Percentiles rank a stretch among this genome's conserved stretches.
phyloP scores from a whole-genome alignment of 345 rosid species.

The Hibiscus tridactylites region DNA sequence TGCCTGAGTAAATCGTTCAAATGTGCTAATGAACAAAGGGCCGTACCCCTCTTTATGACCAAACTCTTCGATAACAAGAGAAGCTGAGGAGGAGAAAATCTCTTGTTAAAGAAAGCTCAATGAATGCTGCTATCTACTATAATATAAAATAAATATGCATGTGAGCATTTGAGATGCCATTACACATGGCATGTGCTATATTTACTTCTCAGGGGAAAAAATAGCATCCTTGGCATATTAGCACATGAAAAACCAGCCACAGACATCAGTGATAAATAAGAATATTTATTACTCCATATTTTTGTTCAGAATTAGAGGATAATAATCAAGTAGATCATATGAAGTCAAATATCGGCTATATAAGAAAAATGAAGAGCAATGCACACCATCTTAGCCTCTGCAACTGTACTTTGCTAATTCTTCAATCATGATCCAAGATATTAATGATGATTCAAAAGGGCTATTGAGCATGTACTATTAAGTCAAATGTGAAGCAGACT shows the following conservation, averaged over 20 bases:
- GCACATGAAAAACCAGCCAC: background rate
- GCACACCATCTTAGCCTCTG: background rate
- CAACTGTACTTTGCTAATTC: background rate
- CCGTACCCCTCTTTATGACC: conserved; percentile 81
- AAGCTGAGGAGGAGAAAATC: conserved; percentile 39
- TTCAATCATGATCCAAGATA: background rate
- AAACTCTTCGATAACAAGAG: conserved; percentile 85
- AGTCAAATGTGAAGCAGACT: background rate
- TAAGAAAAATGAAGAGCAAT: background rate
- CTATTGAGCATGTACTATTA: background rate
- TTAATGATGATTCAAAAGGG: background rate
- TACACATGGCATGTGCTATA: background rate
- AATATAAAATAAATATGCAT: background rate
- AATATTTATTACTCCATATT: background rate
- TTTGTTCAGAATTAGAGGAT: background rate
- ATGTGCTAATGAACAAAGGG: conserved; percentile 60
- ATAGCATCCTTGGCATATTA: background rate
- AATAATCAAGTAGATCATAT: background rate
- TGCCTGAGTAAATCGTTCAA: conserved; percentile 80
- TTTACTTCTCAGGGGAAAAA: background rate
- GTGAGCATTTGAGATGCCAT: background rate
- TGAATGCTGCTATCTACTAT: background rate
- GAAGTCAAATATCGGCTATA: background rate
- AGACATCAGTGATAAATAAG: background rate
- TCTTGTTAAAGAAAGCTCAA: background rate